Evolutionary conservation across 805 yeast species (phyloP), one percentile per base, ranked within the genome.

Genomic region (Torulaspora indica): DNA sequence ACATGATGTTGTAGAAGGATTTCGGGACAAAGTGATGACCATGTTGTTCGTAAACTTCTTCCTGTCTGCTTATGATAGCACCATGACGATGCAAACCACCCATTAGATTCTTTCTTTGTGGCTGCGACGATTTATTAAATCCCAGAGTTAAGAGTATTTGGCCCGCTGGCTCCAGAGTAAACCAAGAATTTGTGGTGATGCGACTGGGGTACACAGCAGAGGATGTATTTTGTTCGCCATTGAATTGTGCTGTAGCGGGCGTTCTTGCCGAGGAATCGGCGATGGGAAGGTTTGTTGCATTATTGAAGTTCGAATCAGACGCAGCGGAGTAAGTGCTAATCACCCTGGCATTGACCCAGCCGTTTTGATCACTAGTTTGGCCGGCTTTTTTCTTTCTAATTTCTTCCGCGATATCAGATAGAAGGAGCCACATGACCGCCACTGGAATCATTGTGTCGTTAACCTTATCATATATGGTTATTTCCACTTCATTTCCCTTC

Each of bases 11-110:
- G 74, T 93, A 93, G 62, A 90, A 89, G 62, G 89, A 96, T 56
- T 87, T 91, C 64, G 87, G 96, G 34, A 87, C 95, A 68, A 93
- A 93, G 66, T 88, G 95, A 69, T 93, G 99, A 13, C 99, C 99
- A 62, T 88, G 95, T 56, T 88, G 93, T 66, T 91, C 96, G 61
- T 81, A 86, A 1, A 93, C 87, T 54, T 86, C 95, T 45, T 75
- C 79, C 55, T 90, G 88, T 70, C 90, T 81, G 65, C 88, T 93
- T 58, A 96, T 84, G 52, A 93, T 91, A 50, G 99, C 99, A 70
- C 97, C 98, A 62, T 91, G 96, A 74, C 99, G 95, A 27, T 88
- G 91, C 42, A 85, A 72, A 0, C 87, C 87, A 42, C 84, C 84
- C 37, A 76, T 67, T 13, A 66, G 45, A 13, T 66, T 60, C 38